A percentile compares a stretch with the other conserved stretches of the same genome.
These are phyloP conservation scores for Emericellopsis cladophorae DNA, from an alignment of 2,329 filamentous ascomycete genomes.

Conservation along the genomic window DNA sequence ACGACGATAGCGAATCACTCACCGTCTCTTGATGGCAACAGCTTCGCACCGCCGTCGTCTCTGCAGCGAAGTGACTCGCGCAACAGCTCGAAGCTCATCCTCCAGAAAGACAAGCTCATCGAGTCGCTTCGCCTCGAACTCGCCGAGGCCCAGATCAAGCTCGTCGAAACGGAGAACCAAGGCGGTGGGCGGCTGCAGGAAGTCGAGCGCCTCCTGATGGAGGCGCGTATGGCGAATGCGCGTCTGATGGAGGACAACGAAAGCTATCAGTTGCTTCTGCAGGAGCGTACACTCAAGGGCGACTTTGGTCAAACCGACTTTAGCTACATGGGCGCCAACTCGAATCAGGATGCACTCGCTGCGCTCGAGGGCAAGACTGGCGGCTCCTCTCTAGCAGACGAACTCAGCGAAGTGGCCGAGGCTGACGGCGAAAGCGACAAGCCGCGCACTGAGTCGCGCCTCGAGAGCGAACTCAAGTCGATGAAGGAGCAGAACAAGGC, in stretches of 20 bases:
- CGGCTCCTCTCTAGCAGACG: constrained; percentile 65
- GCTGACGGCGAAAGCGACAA: constrained; percentile 48
- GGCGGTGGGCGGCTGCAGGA: constrained; percentile 79
- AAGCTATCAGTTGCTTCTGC: constrained; percentile 88
- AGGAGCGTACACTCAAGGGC: constrained; percentile 89
- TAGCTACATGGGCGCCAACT: constrained; percentile 47
- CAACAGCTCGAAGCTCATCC: constrained; percentile 77
- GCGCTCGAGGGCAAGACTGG: constrained; percentile 45
- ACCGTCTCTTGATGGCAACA: constrained; percentile 58
- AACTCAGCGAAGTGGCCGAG: constrained; percentile 60
- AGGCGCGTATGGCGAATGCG: constrained; percentile 90
- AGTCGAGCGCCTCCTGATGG: constrained; percentile 80
- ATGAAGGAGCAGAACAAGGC: constrained; percentile 95
- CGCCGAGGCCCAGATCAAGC: constrained; percentile 88
- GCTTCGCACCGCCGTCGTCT: constrained; percentile 78
- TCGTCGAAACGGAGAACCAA: constrained; percentile 87
- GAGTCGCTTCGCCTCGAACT: constrained; percentile 85
- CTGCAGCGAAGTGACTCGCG: constrained; percentile 78
- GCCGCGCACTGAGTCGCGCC: constrained; percentile 36
- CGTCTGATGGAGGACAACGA: constrained; percentile 97
- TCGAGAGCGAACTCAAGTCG: constrained; percentile 68
- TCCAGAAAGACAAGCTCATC: constrained; percentile 95
- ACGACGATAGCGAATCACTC: constrained; percentile 37
- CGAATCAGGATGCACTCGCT: constrained; percentile 52
- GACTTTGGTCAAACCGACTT: constrained; percentile 80